Conservation (phyloP, 2,329 filamentous ascomycete species). For the Clonostachys sp. region DNA sequence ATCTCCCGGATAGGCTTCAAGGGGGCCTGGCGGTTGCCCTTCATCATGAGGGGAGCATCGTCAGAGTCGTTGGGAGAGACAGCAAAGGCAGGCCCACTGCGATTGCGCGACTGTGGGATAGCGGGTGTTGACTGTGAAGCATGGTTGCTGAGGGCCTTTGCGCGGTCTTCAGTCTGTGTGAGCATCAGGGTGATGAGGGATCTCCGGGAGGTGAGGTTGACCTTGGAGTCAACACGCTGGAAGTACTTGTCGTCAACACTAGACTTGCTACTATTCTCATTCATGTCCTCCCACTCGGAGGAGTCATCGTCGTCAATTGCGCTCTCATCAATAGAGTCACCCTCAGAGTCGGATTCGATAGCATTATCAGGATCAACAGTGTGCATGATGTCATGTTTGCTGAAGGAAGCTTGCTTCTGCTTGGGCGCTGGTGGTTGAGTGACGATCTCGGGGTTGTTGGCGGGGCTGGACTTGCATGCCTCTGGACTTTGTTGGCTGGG, state of each 20-base stretch:
- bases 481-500: constrained; percentile 41
- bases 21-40: constrained; percentile 44
- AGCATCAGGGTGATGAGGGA: constrained; percentile 90
- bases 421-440: too few relatives aligned
- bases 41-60: constrained; percentile 61
- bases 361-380: constrained; percentile 57
- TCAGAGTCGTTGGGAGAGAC: constrained; percentile 55
- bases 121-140: constrained; percentile 65
- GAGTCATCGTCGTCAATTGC: constrained; percentile 70
- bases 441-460: too few relatives aligned
- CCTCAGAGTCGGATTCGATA: constrained; percentile 56
- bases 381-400: constrained; percentile 64
- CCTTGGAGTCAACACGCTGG: constrained; percentile 83
- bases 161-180: constrained; percentile 64
- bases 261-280: constrained; percentile 77
- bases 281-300: constrained; percentile 60
- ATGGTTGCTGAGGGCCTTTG: constrained; percentile 62
- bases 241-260: constrained; percentile 83
- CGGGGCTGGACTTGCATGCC: constrained; percentile 25
- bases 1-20: constrained; percentile 56
- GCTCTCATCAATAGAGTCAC: constrained; percentile 73
- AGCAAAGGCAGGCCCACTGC: constrained; percentile 35
- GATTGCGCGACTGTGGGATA: constrained; percentile 58
- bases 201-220: constrained; percentile 77
- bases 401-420: constrained; percentile 82